Base-by-base conservation (phyloP, 2,329 filamentous ascomycete species). In the Cladosporium colombiae region DNA sequence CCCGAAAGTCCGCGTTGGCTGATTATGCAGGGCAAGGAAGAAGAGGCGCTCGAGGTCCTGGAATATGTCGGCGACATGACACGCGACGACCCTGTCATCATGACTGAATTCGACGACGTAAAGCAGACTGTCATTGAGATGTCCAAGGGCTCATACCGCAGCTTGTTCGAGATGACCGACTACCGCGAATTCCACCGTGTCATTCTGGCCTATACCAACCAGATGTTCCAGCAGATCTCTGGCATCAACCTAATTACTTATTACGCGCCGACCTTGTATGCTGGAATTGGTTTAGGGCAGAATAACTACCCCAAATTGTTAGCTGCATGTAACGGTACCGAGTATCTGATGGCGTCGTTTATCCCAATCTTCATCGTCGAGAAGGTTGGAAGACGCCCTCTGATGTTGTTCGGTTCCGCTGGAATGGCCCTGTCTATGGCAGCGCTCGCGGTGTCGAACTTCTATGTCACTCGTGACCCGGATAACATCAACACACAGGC, bases 321-420 rank as follows among this genome's bases (percentile, higher is more conserved):
- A 10, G 79, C 81, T 21, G 81, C 80, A 16, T 80, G 78, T 69
- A 82, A 82, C 65, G 81, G 81, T 56, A 82, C 80, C 0, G 80
- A 81, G 65, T 83, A 83, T 69, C 81, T 83, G 68, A 64, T 82
- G 53, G 80, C 80, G 1, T 82, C 80, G 2, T 78, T 79, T 72
- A 69, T 82, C 16, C 77, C 80, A 1, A 77, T 83, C 49, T 80
- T 81, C 63, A 78, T 80, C 29, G 76, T 82, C 62, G 80, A 82
- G 66, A 77, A 75, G 52, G 75, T 81, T 60, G 80, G 80, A 33
- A 78, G 89, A 25, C 84, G 89, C 18, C 85, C 85, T 72, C 82
- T 91, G 67, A 91, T 91, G 87, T 78, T 91, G n/a, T 84, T 90
- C 66, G 89, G 89, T 65, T 85, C 85, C 0, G 78, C 85, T 44